Percentiles rank a stretch among this genome's conserved stretches.
Conservation (phyloP, 2,329 filamentous ascomycete genomes). For the Talaromyces islandicus region DNA sequence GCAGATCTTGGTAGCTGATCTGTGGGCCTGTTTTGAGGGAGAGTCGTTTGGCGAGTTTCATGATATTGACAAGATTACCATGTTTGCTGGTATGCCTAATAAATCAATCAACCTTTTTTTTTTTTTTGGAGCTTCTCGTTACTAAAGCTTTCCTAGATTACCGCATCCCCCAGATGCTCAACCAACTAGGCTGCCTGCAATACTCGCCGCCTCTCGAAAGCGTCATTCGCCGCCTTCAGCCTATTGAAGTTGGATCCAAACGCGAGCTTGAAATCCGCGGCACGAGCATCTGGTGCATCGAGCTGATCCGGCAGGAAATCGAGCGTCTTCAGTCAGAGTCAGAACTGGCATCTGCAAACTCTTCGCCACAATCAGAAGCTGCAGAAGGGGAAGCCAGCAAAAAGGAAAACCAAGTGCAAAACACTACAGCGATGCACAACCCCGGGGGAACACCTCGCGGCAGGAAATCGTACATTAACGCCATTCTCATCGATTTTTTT, state of each 20-base stretch:
- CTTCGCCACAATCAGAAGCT: conserved; percentile 3
- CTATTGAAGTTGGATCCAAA: conserved; percentile 63
- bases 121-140: no score
- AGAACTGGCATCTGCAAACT: conserved; percentile 1
- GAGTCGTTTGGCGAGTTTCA: conserved; percentile 71
- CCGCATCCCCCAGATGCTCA: conserved; percentile 87
- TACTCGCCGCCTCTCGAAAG: conserved; percentile 76
- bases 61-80: conserved; percentile 93
- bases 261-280: conserved; percentile 88
- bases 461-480: conserved; percentile 56
- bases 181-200: conserved; percentile 71
- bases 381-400: not conserved
- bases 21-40: conserved; percentile 94
- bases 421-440: conserved; percentile 2
- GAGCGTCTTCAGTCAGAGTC: conserved; percentile 60
- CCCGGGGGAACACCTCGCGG: conserved; percentile 5
- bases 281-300: conserved; percentile 94
- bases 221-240: conserved; percentile 58
- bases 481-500: conserved; percentile 94
- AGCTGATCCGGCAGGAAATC: conserved; percentile 80
- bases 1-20: conserved; percentile 89
- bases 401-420: not conserved
- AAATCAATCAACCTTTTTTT: no score
- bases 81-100: conserved; percentile 77
- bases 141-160: conserved; percentile 57